These are phyloP conservation scores for Phytophthora tentaculata DNA, from an alignment of 352 stramenopile genomes.

Conservation along the genomic window DNA sequence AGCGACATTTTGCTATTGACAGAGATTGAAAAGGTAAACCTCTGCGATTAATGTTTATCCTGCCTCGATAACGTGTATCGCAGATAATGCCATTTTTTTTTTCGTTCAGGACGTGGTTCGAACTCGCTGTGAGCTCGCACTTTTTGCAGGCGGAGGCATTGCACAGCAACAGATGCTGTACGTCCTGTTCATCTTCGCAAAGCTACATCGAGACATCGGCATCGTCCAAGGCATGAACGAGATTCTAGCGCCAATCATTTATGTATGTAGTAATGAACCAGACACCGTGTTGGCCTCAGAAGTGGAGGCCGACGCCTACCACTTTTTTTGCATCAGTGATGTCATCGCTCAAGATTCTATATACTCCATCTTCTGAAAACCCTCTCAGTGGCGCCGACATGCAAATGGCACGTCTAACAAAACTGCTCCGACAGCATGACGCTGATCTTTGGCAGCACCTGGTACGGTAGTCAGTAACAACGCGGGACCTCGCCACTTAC, in stretches of 20 bases:
- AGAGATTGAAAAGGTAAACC: conserved; percentile 69
- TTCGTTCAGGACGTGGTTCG: conserved; percentile 57
- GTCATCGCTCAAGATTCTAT: conserved; percentile 53
- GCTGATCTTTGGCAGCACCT: conserved; percentile 69
- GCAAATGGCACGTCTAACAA: conserved; percentile 54
- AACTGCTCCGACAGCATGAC: conserved; percentile 62
- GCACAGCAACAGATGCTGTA: conserved; percentile 72
- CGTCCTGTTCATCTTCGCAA: conserved; percentile 80
- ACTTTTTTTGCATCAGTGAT: conserved; percentile 60
- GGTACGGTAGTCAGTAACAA: conserved; percentile 27
- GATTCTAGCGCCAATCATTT: conserved; percentile 86
- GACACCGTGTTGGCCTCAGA: conserved; percentile 37
- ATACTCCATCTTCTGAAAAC: conserved; percentile 45
- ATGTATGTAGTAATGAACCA: conserved; percentile 64
- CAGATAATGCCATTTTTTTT: not conserved
- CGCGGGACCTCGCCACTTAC: not conserved
- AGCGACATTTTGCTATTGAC: conserved; percentile 53
- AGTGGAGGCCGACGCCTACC: conserved; percentile 63
- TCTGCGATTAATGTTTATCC: not conserved
- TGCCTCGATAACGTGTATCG: not conserved
- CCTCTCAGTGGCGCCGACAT: conserved; percentile 55
- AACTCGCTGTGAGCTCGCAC: conserved; percentile 56
- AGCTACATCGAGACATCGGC: conserved; percentile 79
- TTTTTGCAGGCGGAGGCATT: conserved; percentile 57
- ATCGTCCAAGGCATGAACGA: conserved; percentile 98